Conservation (phyloP, 2,329 filamentous ascomycete genomes). For the Juglanconis sp. region DNA sequence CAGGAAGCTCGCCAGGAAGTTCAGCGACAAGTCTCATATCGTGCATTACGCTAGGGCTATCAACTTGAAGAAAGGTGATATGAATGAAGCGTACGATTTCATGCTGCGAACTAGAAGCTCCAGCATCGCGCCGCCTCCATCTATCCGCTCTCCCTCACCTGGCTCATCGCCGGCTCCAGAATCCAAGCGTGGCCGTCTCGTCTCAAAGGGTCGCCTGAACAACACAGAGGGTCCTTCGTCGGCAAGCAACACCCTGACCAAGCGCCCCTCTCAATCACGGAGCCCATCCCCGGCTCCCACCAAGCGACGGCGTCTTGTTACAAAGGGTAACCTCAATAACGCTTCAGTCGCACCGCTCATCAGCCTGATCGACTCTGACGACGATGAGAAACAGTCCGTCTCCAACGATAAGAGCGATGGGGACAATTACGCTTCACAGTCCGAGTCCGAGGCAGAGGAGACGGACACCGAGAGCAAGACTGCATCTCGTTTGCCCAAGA, state of each 20-base stretch:
- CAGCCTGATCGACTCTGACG: constrained; percentile 10
- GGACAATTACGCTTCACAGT: constrained; percentile 4
- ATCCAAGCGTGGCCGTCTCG: background rate
- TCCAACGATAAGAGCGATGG: constrained; percentile 15
- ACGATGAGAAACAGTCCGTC: constrained; percentile 5
- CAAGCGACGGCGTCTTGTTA: constrained; percentile 15
- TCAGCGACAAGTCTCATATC: background rate
- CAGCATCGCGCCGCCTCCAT: background rate
- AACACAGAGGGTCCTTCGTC: background rate
- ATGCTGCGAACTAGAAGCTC: background rate
- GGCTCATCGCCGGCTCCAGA: constrained; percentile 1
- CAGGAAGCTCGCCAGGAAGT: constrained; percentile 14
- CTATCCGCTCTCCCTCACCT: constrained; percentile 3
- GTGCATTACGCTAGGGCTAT: constrained; percentile 6
- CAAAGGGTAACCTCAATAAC: constrained; percentile 5
- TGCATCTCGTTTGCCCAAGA: constrained; percentile 25
- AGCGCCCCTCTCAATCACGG: constrained; percentile 5
- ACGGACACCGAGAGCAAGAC: constrained; percentile 34
- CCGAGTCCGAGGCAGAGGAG: constrained; percentile 16
- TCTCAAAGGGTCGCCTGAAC: background rate
- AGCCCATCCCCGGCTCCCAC: constrained; percentile 9
- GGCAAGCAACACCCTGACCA: constrained; percentile 4
- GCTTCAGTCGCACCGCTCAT: constrained; percentile 2
- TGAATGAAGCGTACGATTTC: background rate
- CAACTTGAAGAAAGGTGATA: constrained; percentile 1